Evolutionary conservation across 371 early-diverging fungal genomes (phyloP).

Genomic region (Mucor sp.): DNA sequence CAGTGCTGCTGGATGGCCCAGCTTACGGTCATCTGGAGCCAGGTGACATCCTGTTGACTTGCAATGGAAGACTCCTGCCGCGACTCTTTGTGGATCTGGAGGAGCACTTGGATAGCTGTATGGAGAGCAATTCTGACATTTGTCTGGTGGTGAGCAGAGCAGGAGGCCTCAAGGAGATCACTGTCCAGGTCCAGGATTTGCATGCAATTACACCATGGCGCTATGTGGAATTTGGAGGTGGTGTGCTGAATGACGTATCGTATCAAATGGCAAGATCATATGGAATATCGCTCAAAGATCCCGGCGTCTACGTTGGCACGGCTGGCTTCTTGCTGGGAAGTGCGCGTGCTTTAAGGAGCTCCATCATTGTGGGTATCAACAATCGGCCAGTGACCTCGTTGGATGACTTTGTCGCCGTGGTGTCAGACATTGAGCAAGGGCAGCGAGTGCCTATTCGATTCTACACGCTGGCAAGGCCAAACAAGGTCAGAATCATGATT

Average conservation of each 20-base stretch:
- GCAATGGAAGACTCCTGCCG: conserved; percentile 62
- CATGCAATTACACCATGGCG: conserved; percentile 72
- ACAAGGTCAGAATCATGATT: conserved; percentile 73
- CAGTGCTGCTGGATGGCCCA: conserved; percentile 72
- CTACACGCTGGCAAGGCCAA: conserved; percentile 64
- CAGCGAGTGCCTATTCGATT: conserved; percentile 80
- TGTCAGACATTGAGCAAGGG: conserved; percentile 71
- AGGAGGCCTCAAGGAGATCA: conserved; percentile 50
- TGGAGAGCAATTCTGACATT: conserved; percentile 56
- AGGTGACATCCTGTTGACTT: conserved; percentile 72
- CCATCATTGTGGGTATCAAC: conserved; percentile 70
- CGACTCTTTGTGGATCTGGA: conserved; percentile 69
- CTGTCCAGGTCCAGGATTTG: conserved; percentile 74
- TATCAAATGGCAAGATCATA: conserved; percentile 86
- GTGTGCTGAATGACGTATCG: conserved; percentile 78
- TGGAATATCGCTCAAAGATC: conserved; percentile 67
- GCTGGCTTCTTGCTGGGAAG: conserved; percentile 70
- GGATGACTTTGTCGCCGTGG: conserved; percentile 73
- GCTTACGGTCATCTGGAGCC: conserved; percentile 64
- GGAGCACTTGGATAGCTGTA: conserved; percentile 64
- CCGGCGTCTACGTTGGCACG: conserved; percentile 83
- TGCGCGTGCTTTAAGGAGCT: conserved; percentile 59
- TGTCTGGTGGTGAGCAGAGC: conserved; percentile 72
- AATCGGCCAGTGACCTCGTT: conserved; percentile 71
- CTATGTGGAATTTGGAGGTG: conserved; percentile 87